These are phyloP conservation scores for Avena atlantica DNA, from an alignment of 176 grass and related monocot genomes.

Conservation along the genomic window DNA sequence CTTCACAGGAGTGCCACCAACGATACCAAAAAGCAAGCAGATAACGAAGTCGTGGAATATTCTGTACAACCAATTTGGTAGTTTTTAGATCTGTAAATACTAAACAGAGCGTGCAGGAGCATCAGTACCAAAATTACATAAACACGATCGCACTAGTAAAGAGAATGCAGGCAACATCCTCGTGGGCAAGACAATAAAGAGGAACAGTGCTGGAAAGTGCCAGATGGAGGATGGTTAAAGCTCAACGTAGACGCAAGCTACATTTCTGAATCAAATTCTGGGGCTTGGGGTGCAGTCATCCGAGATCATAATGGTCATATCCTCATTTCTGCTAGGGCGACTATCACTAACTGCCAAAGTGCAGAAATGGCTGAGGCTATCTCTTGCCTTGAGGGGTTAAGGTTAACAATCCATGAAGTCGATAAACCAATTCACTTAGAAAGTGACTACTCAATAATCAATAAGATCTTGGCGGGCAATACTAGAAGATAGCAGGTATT, in stretches of 20 bases:
- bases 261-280: neutral
- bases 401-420: no score
- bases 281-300: neutral
- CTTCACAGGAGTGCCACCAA: neutral
- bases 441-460: no score
- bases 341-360: no score
- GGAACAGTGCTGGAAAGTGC: neutral
- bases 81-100: neutral
- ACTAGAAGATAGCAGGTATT: neutral
- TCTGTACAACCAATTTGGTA: neutral
- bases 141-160: neutral
- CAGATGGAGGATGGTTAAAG: neutral
- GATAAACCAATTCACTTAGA: no score
- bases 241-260: neutral
- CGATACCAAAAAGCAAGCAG: neutral
- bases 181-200: neutral
- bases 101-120: neutral
- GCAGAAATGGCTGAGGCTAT: no score
- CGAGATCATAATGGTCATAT: neutral
- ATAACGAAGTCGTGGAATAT: no score
- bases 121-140: neutral
- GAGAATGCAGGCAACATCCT: neutral
- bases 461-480: neutral
- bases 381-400: no score
- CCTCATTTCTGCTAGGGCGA: no score